Evolutionary conservation across 768 basidiomycete genomes (phyloP).

Genomic region (Guyanaporus albipodus): DNA sequence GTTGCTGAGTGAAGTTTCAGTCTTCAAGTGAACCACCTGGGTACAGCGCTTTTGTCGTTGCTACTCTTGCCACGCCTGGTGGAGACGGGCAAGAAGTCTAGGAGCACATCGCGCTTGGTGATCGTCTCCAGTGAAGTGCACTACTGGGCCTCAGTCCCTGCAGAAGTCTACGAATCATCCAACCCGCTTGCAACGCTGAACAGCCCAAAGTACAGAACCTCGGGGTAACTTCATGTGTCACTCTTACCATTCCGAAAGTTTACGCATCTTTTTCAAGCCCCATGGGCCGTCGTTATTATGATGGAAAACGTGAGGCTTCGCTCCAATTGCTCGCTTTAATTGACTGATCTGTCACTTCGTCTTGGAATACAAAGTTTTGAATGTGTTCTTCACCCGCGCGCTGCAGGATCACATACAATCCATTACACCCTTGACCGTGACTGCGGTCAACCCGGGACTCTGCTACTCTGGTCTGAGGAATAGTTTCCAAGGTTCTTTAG

Average conservation of each 20-base stretch:
- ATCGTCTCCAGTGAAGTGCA: conserved; percentile 31
- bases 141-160: conserved; percentile 12
- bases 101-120: conserved; percentile 26
- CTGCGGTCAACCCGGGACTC: conserved; percentile 29
- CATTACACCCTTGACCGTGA: conserved; percentile 21
- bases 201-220: conserved; percentile 17
- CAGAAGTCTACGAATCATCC: conserved; percentile 18
- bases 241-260: neutral
- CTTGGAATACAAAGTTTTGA: conserved; percentile 32
- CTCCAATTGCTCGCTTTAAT: neutral
- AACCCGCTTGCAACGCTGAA: conserved; percentile 27
- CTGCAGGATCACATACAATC: conserved; percentile 22
- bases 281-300: conserved; percentile 19
- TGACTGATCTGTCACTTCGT: neutral
- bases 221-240: conserved; percentile 13
- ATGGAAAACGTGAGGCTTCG: conserved; percentile 25
- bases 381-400: conserved; percentile 29
- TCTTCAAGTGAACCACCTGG: conserved; percentile 36
- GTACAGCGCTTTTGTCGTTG: conserved; percentile 31
- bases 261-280: conserved; percentile 4
- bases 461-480: conserved; percentile 28
- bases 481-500: neutral
- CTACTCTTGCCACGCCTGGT: conserved; percentile 31
- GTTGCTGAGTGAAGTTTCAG: conserved; percentile 6
- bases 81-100: conserved; percentile 22